Evolutionary conservation across 192 early-diverging fungal species (phyloP).

Genomic region (Entrophospora sp.): DNA sequence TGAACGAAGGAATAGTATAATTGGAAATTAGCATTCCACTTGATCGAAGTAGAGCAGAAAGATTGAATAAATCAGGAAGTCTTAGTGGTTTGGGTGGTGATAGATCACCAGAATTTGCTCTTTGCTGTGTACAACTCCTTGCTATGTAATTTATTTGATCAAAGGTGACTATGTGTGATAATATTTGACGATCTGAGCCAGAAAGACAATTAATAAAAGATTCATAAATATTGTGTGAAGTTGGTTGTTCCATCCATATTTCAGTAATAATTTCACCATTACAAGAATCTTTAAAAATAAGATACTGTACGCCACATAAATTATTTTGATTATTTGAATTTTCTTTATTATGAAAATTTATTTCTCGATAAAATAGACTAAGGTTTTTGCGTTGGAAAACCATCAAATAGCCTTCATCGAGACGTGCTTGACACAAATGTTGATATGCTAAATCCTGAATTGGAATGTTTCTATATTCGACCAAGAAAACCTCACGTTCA

Average conservation of each 20-base stretch:
- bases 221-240: constrained; percentile 21
- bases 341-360: constrained; percentile 19
- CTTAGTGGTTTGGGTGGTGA: not conserved
- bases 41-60: not conserved
- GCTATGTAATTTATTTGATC: constrained; percentile 44
- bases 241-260: constrained; percentile 44
- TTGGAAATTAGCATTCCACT: constrained; percentile 5
- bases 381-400: constrained; percentile 27
- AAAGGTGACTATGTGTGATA: constrained; percentile 47
- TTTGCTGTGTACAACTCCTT: constrained; percentile 21
- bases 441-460: constrained; percentile 44
- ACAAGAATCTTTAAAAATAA: constrained; percentile 33
- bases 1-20: constrained; percentile 12
- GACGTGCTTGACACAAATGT: constrained; percentile 35
- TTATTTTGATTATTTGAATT: constrained; percentile 1
- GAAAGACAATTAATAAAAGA: constrained; percentile 22
- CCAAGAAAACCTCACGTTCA: constrained; percentile 23
- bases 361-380: constrained; percentile 41
- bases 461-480: constrained; percentile 24
- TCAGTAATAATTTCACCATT: constrained; percentile 41
- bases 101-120: not conserved
- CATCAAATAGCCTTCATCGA: constrained; percentile 36
- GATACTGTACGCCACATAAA: constrained; percentile 37
- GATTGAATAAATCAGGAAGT: not conserved
- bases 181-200: constrained; percentile 28